These are phyloP conservation scores for Quercus mongolica DNA, from an alignment of 306 rosid species.

Conservation along the genomic window DNA sequence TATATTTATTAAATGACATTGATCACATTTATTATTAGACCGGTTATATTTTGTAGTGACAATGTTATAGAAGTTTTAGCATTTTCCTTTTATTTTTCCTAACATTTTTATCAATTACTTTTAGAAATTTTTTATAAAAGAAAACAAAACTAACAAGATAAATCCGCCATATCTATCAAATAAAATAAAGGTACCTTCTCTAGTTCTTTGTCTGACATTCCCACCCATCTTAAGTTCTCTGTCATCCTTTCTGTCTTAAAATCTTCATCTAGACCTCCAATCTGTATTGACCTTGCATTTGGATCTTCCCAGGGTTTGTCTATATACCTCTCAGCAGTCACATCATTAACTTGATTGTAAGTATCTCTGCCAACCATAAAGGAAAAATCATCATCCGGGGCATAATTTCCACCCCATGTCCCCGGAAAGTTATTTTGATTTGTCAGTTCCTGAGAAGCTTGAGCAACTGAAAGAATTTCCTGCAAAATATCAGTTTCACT, in stretches of 20 bases:
- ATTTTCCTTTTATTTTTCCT: neutral
- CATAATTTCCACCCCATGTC: slow-evolving; percentile 42
- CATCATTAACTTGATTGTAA: slow-evolving; percentile 25
- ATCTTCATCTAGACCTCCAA: slow-evolving; percentile 49
- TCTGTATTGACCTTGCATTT: slow-evolving; percentile 41
- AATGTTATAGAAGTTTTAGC: too few species aligned
- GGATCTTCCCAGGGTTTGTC: slow-evolving; percentile 62
- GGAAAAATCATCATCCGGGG: slow-evolving; percentile 49
- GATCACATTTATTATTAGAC: too few species aligned
- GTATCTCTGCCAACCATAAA: slow-evolving; percentile 50
- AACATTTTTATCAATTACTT: neutral
- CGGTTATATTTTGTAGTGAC: too few species aligned
- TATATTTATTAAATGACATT: too few species aligned
- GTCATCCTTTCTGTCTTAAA: slow-evolving; percentile 44
- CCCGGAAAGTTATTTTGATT: slow-evolving; percentile 37
- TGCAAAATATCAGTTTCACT: slow-evolving; percentile 64
- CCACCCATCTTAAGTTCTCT: slow-evolving; percentile 89
- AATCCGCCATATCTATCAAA: too few species aligned
- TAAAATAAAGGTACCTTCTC: slow-evolving; percentile 51
- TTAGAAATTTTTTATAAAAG: neutral
- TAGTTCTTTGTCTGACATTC: slow-evolving; percentile 60
- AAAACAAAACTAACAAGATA: neutral
- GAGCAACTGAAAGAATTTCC: slow-evolving; percentile 85
- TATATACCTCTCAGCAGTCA: slow-evolving; percentile 34
- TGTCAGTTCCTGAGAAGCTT: slow-evolving; percentile 65